Conservation (phyloP, 2,329 filamentous ascomycete genomes). For the Aspergillus sp. region DNA sequence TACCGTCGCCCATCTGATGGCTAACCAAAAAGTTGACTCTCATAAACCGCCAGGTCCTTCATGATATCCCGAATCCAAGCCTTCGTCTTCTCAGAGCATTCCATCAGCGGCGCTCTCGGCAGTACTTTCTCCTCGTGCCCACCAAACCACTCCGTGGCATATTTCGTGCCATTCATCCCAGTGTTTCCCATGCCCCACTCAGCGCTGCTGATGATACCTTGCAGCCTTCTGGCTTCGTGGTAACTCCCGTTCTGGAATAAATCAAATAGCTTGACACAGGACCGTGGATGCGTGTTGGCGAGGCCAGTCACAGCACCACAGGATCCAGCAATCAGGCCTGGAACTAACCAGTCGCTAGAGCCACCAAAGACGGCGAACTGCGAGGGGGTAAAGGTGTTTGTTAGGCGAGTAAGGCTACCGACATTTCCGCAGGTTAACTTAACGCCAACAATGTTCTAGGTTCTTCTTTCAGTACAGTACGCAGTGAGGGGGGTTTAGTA, state of each 20-base stretch:
- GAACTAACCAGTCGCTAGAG: conserved; percentile 71
- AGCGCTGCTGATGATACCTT: neutral
- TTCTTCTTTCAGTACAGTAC: conserved; percentile 15
- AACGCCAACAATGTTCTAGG: conserved; percentile 61
- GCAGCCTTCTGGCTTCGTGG: neutral
- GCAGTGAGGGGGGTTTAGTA: too few species aligned
- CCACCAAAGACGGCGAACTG: conserved; percentile 71
- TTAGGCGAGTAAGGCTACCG: conserved; percentile 62
- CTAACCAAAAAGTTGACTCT: too few species aligned
- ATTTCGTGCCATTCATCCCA: neutral
- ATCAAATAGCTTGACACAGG: conserved; percentile 42
- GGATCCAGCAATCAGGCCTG: conserved; percentile 68
- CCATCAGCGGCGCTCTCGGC: too few species aligned
- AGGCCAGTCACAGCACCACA: conserved; percentile 71
- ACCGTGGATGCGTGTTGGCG: conserved; percentile 68
- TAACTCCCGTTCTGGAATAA: conserved; percentile 7
- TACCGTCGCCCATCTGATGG: too few species aligned
- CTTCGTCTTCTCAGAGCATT: too few species aligned
- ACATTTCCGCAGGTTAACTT: conserved; percentile 66
- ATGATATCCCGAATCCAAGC: too few species aligned
- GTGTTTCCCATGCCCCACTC: neutral
- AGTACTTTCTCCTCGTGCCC: neutral
- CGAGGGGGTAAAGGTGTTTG: conserved; percentile 60
- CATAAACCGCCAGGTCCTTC: too few species aligned
- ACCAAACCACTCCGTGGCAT: neutral